These are phyloP conservation scores for Pleurotus cornucopiae DNA, from an alignment of 768 basidiomycete species.

Conservation along the genomic window DNA sequence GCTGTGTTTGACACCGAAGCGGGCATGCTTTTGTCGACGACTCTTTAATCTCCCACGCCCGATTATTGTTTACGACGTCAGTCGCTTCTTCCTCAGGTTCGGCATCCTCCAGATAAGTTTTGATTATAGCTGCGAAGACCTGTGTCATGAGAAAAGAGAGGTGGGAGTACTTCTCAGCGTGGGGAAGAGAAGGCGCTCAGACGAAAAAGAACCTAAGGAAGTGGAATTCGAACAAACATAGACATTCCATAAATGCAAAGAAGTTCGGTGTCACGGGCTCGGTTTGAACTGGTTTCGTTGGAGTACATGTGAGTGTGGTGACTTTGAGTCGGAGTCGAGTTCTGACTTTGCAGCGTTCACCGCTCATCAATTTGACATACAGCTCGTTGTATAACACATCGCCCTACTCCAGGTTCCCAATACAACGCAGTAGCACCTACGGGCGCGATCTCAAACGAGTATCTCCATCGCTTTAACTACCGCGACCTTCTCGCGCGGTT, in stretches of 20 bases:
- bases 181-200: constrained; percentile 6
- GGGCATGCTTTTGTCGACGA: neutral
- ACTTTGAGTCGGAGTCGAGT: too few relatives aligned
- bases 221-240: neutral
- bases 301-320: too few relatives aligned
- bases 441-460: neutral
- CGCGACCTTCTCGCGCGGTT: neutral
- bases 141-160: neutral
- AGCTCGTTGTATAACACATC: too few relatives aligned
- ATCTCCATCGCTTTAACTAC: neutral
- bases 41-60: neutral
- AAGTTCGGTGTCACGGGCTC: too few relatives aligned
- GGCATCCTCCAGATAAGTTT: neutral
- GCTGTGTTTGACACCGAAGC: neutral
- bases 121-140: neutral
- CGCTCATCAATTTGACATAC: too few relatives aligned
- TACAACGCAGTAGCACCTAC: too few relatives aligned
- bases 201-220: neutral
- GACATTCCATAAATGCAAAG: neutral
- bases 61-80: too few relatives aligned
- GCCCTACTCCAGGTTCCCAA: too few relatives aligned
- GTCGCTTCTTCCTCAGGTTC: neutral
- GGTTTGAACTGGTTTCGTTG: too few relatives aligned
- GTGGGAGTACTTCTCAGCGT: neutral
- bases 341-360: neutral